Percentiles rank a stretch among this genome's conserved stretches.
phyloP scores from a whole-genome alignment of 805 yeast species.

The Lachancea sp. region DNA sequence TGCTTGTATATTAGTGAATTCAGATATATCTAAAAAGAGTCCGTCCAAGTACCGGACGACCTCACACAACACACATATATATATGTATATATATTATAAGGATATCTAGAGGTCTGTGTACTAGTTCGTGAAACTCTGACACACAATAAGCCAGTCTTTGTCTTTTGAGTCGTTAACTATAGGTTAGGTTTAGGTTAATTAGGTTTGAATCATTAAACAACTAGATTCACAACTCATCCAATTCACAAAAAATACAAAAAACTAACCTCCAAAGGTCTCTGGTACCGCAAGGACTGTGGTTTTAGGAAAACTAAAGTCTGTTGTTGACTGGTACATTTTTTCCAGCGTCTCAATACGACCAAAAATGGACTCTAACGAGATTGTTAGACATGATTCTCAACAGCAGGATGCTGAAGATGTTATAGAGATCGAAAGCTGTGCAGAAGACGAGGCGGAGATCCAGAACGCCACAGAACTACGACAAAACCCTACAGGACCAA shows the following conservation, averaged over 20 bases:
- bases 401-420: slow-evolving; percentile 7
- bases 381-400: not conserved
- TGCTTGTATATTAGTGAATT: slow-evolving; percentile 11
- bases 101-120: slow-evolving; percentile 7
- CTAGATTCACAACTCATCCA: not conserved
- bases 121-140: not conserved
- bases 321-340: not conserved
- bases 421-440: slow-evolving; percentile 27
- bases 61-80: not conserved
- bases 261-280: not conserved
- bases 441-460: slow-evolving; percentile 19
- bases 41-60: not conserved
- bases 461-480: not conserved
- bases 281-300: not conserved
- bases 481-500: not conserved
- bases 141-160: too few species aligned
- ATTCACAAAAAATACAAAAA: not conserved
- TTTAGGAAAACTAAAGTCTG: not conserved
- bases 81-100: not conserved
- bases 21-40: not conserved
- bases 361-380: slow-evolving; percentile 1
- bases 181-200: not conserved
- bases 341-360: not conserved
- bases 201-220: not conserved
- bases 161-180: too few species aligned